Evolutionary conservation across 164 flowering plant genomes (phyloP), one percentile per base, ranked within the genome.

Genomic region (Akebia trifoliata): DNA sequence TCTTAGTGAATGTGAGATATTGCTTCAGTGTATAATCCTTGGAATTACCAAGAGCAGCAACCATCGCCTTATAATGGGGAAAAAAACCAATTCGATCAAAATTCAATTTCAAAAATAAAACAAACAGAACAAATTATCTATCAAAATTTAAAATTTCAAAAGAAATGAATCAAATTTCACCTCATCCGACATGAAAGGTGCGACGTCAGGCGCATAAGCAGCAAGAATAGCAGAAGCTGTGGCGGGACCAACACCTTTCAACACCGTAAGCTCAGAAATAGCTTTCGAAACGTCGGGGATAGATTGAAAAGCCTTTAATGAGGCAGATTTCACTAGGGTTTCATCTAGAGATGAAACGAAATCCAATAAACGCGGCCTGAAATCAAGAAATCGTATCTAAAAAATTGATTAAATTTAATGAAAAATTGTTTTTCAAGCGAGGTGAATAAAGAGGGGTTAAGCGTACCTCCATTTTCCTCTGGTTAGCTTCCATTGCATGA

Each of bases 101-200:
- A 4, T 39, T 1, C 24, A 40, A 34, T 17, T 6, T 30, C 7
- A 24, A 62, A 10, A 38, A 39, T 9, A 40, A 29, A 1, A 55
- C 45, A 36, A 60, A 12, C 34, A 46, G 1, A 42, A 25, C 5
- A 38, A 30, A 8, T 11, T 22, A 50, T 34, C 0, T 45, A 22
- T 21, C 12, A 24, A 49, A 42, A 45, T 20, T 24, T 25, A 20
- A 11, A 32, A 11, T 25, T 53, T 17, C 30, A 12, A 29, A 5
- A 14, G 29, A 36, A 2, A 48, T 12, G 8, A 50, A 21, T 37
- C 12, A 4, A 29, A 35, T 4, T 39, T 42, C 50, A 90, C 97
- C 91, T 90, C 95, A 63, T 90, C 97, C 10, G 95, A 90, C 95
- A 90, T 90, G 72, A 87, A 90, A 0, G 95, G 94, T 0, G 87